phyloP scores from a whole-genome alignment of 768 basidiomycete genomes.

The Phylloporus sp. region DNA sequence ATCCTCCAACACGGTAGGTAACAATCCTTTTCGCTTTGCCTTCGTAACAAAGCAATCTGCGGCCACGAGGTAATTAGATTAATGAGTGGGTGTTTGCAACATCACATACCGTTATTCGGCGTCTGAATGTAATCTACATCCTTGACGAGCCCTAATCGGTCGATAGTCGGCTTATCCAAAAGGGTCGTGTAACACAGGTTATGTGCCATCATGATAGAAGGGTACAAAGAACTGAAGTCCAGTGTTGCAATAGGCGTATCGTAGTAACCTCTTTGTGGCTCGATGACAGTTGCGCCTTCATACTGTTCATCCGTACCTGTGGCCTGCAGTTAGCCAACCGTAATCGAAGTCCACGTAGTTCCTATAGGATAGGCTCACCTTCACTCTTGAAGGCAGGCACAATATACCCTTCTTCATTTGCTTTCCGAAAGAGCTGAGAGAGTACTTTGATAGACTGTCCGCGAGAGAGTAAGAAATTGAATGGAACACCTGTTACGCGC shows the following conservation, averaged over 20 bases:
- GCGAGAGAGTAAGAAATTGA: constrained; percentile 89
- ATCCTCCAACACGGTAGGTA: constrained; percentile 91
- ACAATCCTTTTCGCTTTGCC: constrained; percentile 73
- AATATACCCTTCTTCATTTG: constrained; percentile 86
- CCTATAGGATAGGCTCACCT: constrained; percentile 41
- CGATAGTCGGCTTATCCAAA: constrained; percentile 74
- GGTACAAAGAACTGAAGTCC: constrained; percentile 97
- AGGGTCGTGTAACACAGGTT: constrained; percentile 98
- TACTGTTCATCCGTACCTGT: constrained; percentile 92
- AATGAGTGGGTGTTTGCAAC: neutral
- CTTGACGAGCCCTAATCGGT: constrained; percentile 70
- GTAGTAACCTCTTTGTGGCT: constrained; percentile 94
- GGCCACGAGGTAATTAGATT: neutral
- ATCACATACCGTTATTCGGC: constrained; percentile 79
- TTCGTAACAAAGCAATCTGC: constrained; percentile 82
- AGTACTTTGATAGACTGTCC: constrained; percentile 99
- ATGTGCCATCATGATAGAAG: constrained; percentile 99
- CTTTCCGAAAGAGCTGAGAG: constrained; percentile 91
- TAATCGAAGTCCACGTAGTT: neutral
- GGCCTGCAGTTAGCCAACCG: neutral
- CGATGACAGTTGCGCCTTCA: constrained; percentile 98
- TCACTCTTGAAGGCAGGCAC: constrained; percentile 83
- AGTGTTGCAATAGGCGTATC: constrained; percentile 95
- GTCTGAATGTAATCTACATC: constrained; percentile 92
- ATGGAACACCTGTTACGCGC: constrained; percentile 99